These are phyloP conservation scores for Venturiaceae sp. DNA, from an alignment of 2,329 filamentous ascomycete species.

Conservation along the genomic window DNA sequence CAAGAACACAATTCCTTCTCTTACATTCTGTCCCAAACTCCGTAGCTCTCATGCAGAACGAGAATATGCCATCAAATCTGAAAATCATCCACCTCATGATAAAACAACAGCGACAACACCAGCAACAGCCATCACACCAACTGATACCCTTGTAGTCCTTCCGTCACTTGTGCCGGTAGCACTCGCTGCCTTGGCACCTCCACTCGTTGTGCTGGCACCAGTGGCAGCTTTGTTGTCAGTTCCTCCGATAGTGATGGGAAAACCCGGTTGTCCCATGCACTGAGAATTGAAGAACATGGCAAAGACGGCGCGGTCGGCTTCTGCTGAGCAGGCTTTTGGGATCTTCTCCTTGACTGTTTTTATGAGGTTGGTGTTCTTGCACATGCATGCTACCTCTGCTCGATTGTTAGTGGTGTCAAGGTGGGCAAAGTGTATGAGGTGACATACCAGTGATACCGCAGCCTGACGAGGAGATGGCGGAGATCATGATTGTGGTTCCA, in stretches of 20 bases:
- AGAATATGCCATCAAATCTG: background rate
- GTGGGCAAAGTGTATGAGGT: background rate
- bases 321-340: background rate
- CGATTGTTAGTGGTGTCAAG: background rate
- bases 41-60: background rate
- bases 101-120: background rate
- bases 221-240: background rate
- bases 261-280: background rate
- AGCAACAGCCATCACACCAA: background rate
- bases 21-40: background rate
- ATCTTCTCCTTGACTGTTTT: background rate
- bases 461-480: background rate
- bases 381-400: constrained; percentile 1
- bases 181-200: background rate
- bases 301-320: background rate
- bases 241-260: background rate
- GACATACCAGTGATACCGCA: constrained; percentile 3
- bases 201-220: background rate
- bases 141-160: background rate
- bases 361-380: background rate
- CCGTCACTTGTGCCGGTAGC: background rate
- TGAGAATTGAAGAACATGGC: constrained; percentile 1
- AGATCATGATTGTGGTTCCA: background rate
- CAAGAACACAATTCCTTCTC: background rate
- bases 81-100: background rate